Conservation (phyloP, 805 yeast species). For the Naumovozyma baii region DNA sequence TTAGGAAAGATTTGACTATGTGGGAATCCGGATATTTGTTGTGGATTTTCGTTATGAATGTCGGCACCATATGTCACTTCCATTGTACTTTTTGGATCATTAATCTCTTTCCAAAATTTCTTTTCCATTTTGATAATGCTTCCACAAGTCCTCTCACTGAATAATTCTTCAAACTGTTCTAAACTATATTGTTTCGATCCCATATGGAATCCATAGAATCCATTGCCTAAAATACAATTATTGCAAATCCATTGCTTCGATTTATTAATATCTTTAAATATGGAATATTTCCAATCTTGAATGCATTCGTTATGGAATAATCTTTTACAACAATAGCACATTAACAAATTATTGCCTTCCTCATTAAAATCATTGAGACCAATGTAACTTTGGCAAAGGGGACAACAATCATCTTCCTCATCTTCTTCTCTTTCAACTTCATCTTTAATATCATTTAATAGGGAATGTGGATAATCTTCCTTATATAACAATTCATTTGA, state of each 20-base stretch:
- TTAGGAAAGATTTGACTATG: not conserved
- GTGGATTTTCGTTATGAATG: constrained; percentile 54
- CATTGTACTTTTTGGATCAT: constrained; percentile 29
- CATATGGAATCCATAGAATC: constrained; percentile 82
- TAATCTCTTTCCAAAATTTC: constrained; percentile 56
- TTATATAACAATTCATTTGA: constrained; percentile 5
- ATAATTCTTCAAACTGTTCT: constrained; percentile 48
- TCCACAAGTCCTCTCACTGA: constrained; percentile 13
- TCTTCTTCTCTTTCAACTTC: constrained; percentile 15
- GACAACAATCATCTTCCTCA: constrained; percentile 34
- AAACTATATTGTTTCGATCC: constrained; percentile 45
- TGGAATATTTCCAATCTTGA: not conserved
- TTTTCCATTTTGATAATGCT: constrained; percentile 41
- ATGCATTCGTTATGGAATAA: constrained; percentile 41
- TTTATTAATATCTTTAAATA: not conserved
- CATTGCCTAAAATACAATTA: constrained; percentile 75
- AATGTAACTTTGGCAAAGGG: constrained; percentile 39
- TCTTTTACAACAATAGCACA: constrained; percentile 43
- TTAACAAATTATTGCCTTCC: not conserved
- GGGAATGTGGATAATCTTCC: constrained; percentile 28
- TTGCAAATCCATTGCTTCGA: constrained; percentile 65
- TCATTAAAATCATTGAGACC: constrained; percentile 40
- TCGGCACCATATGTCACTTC: constrained; percentile 75
- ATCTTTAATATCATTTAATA: constrained; percentile 19
- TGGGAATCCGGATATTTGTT: constrained; percentile 71